These are phyloP conservation scores for Yarrowia sp. DNA, from an alignment of 805 yeast species.

Conservation along the genomic window DNA sequence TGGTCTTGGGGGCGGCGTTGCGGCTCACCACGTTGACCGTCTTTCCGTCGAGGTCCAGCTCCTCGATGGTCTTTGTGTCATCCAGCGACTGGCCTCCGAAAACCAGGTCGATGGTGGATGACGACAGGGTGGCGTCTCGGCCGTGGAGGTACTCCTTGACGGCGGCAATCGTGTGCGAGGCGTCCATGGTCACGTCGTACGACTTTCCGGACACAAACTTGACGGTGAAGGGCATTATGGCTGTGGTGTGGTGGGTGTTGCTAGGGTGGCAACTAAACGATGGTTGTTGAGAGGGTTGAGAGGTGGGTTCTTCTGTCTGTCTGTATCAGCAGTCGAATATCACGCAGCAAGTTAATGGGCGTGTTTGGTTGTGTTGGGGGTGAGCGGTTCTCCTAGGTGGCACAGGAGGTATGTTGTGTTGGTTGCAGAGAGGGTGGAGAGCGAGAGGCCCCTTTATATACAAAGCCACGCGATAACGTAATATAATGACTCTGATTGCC, in stretches of 20 bases:
- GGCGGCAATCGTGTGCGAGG: conserved; percentile 36
- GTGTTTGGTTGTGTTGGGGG: not conserved
- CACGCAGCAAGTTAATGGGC: not conserved
- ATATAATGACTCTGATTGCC: conserved; percentile 23
- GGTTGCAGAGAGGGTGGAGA: not conserved
- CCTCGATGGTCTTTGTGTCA: conserved; percentile 35
- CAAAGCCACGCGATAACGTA: conserved; percentile 23
- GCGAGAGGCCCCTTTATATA: not conserved
- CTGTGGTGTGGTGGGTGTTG: not conserved
- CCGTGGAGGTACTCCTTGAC: conserved; percentile 36
- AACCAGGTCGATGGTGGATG: conserved; percentile 32
- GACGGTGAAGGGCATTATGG: conserved; percentile 21
- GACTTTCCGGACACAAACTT: conserved; percentile 24
- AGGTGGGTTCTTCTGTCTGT: not conserved
- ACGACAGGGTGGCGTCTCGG: conserved; percentile 34
- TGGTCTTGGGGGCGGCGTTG: conserved; percentile 30
- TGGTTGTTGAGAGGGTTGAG: too few species aligned
- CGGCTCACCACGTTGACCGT: conserved; percentile 23
- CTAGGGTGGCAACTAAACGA: not conserved
- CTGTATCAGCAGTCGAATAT: not conserved
- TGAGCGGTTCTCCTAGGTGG: not conserved
- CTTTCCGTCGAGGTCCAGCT: conserved; percentile 28
- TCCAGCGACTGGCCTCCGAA: conserved; percentile 35
- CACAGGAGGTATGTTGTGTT: not conserved
- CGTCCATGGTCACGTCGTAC: conserved; percentile 29